phyloP scores from a whole-genome alignment of 148 eudicot genomes.

The Rhododendron ovatum region DNA sequence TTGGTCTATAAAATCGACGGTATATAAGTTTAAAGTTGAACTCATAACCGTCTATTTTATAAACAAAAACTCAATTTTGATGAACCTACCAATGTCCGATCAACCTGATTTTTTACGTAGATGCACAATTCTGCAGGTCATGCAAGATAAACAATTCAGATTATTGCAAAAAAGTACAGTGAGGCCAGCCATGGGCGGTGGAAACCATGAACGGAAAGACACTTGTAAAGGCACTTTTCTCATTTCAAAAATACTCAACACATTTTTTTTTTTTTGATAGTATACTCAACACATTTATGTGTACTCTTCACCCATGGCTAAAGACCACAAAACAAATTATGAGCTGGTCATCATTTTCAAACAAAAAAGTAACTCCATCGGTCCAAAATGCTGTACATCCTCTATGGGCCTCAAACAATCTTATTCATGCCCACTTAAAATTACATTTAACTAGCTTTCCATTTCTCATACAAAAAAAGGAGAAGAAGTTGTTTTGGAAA shows the following conservation, averaged over 20 bases:
- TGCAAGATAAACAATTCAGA: too few species aligned
- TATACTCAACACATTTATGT: background rate
- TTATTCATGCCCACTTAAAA: background rate
- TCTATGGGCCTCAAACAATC: background rate
- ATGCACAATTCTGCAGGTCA: too few species aligned
- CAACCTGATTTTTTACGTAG: too few species aligned
- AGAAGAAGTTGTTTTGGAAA: background rate
- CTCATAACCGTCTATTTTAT: too few species aligned
- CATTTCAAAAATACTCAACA: background rate
- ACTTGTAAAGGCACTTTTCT: background rate
- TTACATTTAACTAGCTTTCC: background rate
- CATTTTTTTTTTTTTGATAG: too few species aligned
- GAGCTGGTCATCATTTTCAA: background rate
- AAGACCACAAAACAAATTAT: background rate
- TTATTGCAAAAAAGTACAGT: too few species aligned
- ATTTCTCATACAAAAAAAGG: background rate
- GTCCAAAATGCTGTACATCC: background rate
- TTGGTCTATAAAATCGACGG: too few species aligned
- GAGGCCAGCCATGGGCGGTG: background rate
- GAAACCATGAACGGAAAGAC: background rate
- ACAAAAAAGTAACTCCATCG: background rate
- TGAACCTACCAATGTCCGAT: background rate
- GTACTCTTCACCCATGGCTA: background rate
- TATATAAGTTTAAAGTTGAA: too few species aligned
- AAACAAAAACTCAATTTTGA: background rate